phyloP scores from a whole-genome alignment of 176 grass and related monocot genomes.

The Microstegium vimineum region DNA sequence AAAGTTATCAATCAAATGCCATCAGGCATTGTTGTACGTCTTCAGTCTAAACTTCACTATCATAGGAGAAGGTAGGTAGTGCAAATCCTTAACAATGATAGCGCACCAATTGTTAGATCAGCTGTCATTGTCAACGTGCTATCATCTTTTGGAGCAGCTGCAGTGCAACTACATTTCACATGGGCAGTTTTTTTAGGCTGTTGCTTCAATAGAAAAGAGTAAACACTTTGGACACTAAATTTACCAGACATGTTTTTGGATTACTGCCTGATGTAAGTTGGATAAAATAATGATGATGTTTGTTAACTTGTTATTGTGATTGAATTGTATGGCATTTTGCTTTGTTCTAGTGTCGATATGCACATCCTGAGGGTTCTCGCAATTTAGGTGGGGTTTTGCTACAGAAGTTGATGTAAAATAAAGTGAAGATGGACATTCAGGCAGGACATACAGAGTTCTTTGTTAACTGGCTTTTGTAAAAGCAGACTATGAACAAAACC shows the following conservation, averaged over 20 bases:
- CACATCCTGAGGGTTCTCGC: too few relatives aligned
- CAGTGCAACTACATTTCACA: background rate
- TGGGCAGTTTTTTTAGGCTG: background rate
- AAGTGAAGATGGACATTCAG: background rate
- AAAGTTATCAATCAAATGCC: background rate
- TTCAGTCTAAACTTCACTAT: slow-evolving; percentile 3
- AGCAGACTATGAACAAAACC: background rate
- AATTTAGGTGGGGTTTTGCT: too few relatives aligned
- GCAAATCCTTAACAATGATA: slow-evolving; percentile 2
- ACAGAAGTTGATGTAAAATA: background rate
- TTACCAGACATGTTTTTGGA: background rate
- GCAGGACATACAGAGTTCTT: background rate
- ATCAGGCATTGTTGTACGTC: background rate
- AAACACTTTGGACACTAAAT: background rate
- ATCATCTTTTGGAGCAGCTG: background rate
- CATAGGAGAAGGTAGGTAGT: slow-evolving; percentile 8
- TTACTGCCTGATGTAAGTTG: background rate
- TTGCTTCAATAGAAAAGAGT: background rate
- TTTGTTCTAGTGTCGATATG: background rate
- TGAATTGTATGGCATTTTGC: background rate
- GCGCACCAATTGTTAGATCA: slow-evolving; percentile 13
- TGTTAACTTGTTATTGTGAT: background rate
- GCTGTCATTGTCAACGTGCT: slow-evolving; percentile 22
- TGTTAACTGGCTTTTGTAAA: background rate
- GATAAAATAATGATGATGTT: background rate